Percentiles rank a stretch among this genome's conserved stretches.
Evolutionary conservation across 257 asterid species (phyloP).

Genomic region (Ophiorrhiza pumila): DNA sequence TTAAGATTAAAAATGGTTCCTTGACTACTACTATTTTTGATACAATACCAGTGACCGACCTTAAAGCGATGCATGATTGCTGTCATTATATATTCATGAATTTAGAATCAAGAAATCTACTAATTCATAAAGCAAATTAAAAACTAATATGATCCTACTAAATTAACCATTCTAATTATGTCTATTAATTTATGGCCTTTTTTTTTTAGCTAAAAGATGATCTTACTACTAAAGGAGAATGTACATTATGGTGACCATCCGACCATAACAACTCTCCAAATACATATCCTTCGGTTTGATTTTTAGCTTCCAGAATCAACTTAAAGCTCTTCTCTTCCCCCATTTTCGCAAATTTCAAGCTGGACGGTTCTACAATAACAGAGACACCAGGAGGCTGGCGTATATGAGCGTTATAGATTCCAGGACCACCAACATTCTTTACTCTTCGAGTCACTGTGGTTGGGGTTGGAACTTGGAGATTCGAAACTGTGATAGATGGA

Average conservation of each 20-base stretch:
- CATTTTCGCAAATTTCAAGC: constrained; percentile 26
- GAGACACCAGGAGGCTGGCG: constrained; percentile 33
- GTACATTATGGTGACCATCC: constrained; percentile 38
- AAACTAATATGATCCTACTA: no score
- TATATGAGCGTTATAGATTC: constrained; percentile 28
- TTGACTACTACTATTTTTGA: no score
- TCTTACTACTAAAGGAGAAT: constrained; percentile 46
- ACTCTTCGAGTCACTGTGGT: constrained; percentile 34
- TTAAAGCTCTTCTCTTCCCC: constrained; percentile 51
- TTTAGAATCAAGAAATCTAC: no score
- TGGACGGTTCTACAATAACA: constrained; percentile 31
- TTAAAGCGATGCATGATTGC: no score
- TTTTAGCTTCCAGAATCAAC: constrained; percentile 21
- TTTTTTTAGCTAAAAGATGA: no score
- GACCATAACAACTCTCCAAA: constrained; percentile 59
- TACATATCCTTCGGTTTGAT: neutral
- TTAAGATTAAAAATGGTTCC: no score
- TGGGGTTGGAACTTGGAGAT: neutral
- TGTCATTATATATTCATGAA: no score
- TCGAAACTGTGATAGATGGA: constrained; percentile 43
- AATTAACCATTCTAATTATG: no score
- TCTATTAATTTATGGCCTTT: no score
- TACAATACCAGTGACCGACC: no score
- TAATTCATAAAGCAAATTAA: no score
- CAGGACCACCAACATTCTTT: constrained; percentile 54